Conservation (phyloP, 768 basidiomycete species). For the Amanita molliuscula region DNA sequence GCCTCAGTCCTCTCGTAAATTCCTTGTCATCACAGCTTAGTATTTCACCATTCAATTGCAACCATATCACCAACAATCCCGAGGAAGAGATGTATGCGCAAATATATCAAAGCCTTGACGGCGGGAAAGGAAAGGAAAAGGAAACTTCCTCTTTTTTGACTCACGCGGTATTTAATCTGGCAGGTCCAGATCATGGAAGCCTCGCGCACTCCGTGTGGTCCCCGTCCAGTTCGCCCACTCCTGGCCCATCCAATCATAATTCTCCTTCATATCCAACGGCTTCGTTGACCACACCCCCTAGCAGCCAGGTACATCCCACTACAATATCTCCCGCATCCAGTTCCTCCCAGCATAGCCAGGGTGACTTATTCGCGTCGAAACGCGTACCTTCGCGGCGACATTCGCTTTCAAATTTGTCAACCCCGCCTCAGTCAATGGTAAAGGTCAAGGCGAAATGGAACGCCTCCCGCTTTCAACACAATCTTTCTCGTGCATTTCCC, state of each 20-base stretch:
- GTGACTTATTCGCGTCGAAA: constrained; percentile 17
- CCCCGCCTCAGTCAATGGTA: constrained; percentile 35
- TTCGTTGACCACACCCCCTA: constrained; percentile 8
- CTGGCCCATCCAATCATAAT: constrained; percentile 26
- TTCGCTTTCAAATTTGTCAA: constrained; percentile 47
- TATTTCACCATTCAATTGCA: constrained; percentile 13
- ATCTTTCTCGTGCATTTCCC: constrained; percentile 46
- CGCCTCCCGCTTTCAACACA: constrained; percentile 29
- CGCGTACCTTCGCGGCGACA: constrained; percentile 35
- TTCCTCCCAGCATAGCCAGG: constrained; percentile 11
- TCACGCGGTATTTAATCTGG: constrained; percentile 50
- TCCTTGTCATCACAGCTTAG: constrained; percentile 12
- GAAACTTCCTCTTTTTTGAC: constrained; percentile 55
- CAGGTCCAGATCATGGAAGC: constrained; percentile 36
- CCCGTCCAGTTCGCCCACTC: constrained; percentile 16
- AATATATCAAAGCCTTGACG: constrained; percentile 8
- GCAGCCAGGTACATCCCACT: not conserved
- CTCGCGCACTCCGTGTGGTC: constrained; percentile 28
- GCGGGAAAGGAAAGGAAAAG: constrained; percentile 50
- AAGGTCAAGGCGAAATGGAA: constrained; percentile 35
- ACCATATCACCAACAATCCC: not conserved
- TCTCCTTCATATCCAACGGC: constrained; percentile 12
- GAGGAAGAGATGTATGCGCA: constrained; percentile 6
- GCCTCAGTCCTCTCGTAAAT: constrained; percentile 10
- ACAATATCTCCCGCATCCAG: constrained; percentile 10